These are phyloP conservation scores for Phytophthora cryptogea DNA, from an alignment of 352 stramenopile species.

Conservation along the genomic window DNA sequence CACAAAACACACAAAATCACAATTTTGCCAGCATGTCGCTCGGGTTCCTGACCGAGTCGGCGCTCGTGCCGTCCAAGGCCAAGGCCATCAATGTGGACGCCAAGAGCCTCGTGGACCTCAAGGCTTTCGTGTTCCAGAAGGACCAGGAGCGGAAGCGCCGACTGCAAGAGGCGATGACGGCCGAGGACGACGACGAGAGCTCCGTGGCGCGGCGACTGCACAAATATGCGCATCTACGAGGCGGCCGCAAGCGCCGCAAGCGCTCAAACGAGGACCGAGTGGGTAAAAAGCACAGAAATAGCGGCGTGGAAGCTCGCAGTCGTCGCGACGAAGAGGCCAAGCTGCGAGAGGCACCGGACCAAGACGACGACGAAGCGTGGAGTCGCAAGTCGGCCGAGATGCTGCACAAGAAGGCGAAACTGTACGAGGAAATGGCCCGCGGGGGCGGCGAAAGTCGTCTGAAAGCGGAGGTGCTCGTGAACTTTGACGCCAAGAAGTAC, in stretches of 20 bases:
- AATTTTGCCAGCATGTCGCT: conserved; percentile 71
- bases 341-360: conserved; percentile 46
- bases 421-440: conserved; percentile 77
- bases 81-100: conserved; percentile 88
- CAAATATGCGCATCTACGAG: conserved; percentile 55
- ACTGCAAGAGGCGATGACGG: conserved; percentile 43
- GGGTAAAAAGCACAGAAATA: conserved; percentile 42
- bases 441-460: conserved; percentile 22
- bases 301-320: conserved; percentile 59
- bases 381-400: conserved; percentile 61
- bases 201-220: conserved; percentile 24
- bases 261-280: conserved; percentile 28
- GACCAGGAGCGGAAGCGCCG: conserved; percentile 75
- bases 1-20: conserved; percentile 2
- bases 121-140: conserved; percentile 84
- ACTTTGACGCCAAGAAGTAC: conserved; percentile 67
- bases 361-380: conserved; percentile 70
- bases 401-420: conserved; percentile 66
- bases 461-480: conserved; percentile 61
- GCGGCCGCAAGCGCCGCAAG: conserved; percentile 39
- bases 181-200: conserved; percentile 17
- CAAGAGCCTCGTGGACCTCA: conserved; percentile 85
- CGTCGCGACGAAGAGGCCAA: conserved; percentile 53
- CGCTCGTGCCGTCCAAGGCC: conserved; percentile 89
- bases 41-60: conserved; percentile 92